A percentile compares a stretch with the other conserved stretches of the same genome.
Evolutionary conservation across 1,284 basidiomycete genomes (phyloP).

Genomic region (Austroboletus olivaceoglutinosus): DNA sequence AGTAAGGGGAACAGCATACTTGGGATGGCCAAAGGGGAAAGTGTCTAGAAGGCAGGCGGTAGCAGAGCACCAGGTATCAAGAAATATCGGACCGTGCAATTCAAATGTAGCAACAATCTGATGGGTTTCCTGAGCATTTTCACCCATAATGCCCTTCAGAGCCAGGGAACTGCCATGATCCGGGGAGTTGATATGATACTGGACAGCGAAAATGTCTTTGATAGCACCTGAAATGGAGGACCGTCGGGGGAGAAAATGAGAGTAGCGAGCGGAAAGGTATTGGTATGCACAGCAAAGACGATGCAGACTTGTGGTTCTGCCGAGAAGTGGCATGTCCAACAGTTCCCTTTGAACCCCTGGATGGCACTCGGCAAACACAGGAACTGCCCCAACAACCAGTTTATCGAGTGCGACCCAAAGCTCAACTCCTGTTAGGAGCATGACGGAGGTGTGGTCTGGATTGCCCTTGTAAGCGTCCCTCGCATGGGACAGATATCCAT

Average conservation of each 20-base stretch:
- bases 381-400: slow-evolving; percentile 30
- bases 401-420: slow-evolving; percentile 47
- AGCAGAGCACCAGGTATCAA: slow-evolving; percentile 43
- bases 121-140: no score
- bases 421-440: slow-evolving; percentile 42
- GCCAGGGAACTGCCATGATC: no score
- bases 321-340: slow-evolving; percentile 41
- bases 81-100: slow-evolving; percentile 38
- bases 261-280: slow-evolving; percentile 1
- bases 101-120: slow-evolving; percentile 25
- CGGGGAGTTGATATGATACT: not conserved
- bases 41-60: slow-evolving; percentile 40
- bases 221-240: no score
- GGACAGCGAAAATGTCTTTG: not conserved
- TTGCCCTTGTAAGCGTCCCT: slow-evolving; percentile 28
- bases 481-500: slow-evolving; percentile 13
- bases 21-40: not conserved
- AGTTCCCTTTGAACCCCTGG: slow-evolving; percentile 41
- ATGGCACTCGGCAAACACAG: slow-evolving; percentile 41
- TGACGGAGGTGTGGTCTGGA: slow-evolving; percentile 42
- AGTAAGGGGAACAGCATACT: not conserved
- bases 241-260: not conserved
- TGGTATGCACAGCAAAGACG: slow-evolving; percentile 26
- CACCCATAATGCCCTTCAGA: no score
- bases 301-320: slow-evolving; percentile 23